A percentile compares a stretch with the other conserved stretches of the same genome.
These are phyloP conservation scores for Candida gorgasii DNA, from an alignment of 805 yeast genomes.

Conservation along the genomic window DNA sequence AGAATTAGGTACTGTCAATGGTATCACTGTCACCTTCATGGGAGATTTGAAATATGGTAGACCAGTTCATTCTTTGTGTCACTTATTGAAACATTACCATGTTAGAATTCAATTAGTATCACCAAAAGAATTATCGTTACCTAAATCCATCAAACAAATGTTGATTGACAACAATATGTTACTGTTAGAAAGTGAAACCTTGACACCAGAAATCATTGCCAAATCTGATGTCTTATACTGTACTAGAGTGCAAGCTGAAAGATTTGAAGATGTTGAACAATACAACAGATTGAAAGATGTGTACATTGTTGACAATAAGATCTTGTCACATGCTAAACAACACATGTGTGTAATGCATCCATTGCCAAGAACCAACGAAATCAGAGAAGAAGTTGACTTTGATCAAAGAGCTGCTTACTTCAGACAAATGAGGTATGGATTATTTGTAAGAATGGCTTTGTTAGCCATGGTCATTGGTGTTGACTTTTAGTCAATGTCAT, in stretches of 20 bases:
- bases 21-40: constrained; percentile 97
- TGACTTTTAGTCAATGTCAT: constrained; percentile 52
- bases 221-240: constrained; percentile 94
- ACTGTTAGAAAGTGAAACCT: constrained; percentile 68
- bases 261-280: constrained; percentile 74
- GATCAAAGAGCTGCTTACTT: constrained; percentile 99
- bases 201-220: constrained; percentile 83
- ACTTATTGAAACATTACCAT: constrained; percentile 86
- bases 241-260: constrained; percentile 97
- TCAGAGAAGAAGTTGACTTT: constrained; percentile 96
- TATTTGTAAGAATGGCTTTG: constrained; percentile 97
- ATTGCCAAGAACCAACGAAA: constrained; percentile 94
- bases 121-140: constrained; percentile 85
- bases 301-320: constrained; percentile 89
- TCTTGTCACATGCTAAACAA: constrained; percentile 88
- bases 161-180: constrained; percentile 68
- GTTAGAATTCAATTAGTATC: constrained; percentile 90
- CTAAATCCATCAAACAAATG: constrained; percentile 68
- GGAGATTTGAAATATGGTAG: constrained; percentile 98
- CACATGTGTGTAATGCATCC: constrained; percentile 99
- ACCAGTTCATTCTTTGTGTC: constrained; percentile 95
- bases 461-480: constrained; percentile 97
- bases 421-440: constrained; percentile 99
- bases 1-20: constrained; percentile 97
- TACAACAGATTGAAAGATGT: constrained; percentile 88